Evolutionary conservation across 345 rosid genomes (phyloP), one percentile per base, ranked within the genome.

Genomic region (Hibiscus syriacus): DNA sequence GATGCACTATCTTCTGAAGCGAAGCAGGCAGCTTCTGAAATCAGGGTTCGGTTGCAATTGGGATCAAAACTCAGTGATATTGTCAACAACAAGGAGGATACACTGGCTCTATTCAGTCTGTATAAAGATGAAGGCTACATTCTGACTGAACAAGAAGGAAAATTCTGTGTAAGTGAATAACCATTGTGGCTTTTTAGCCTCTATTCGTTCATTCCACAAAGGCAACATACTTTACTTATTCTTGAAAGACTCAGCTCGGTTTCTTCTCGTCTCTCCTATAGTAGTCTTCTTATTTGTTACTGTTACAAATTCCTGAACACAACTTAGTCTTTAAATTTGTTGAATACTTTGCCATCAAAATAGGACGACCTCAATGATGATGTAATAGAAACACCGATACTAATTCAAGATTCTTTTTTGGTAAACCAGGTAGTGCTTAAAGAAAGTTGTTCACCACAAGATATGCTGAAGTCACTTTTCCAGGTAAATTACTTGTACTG

Each of bases 391-490:
- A 25, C 23, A 36, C 17, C n/a, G 14, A 16, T 43, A 26, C 67
- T 43, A 8, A 63, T 43, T 16, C 36, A 10, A 27, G 4, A 14
- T 16, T 43, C 27, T 63, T 63, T 52, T 49, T 53, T 56, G 34
- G 41, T 55, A 46, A 29, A 63, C 70, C 88, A 93, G 98, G 97
- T 93, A 41, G 85, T 85, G 79, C 95, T 94, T 63, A 89, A 91
- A 76, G 92, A 94, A 79, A 85, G 78, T 71, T 72, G 82, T 54
- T 81, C 83, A 6, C 92, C 83, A 39, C 90, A 86, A 79, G 97
- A 87, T 83, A 87, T 91, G 99, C 95, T 94, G 39, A 91, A 88
- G 84, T 90, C 97, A 26, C 54, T 89, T 74, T 91, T 94, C 82
- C 97, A 94, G 73, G 99, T 86, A 43, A 90, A 81, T 70, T 94